Base-by-base conservation (phyloP, 108 stramenopile species). In the Nitzschia inconspicua region DNA sequence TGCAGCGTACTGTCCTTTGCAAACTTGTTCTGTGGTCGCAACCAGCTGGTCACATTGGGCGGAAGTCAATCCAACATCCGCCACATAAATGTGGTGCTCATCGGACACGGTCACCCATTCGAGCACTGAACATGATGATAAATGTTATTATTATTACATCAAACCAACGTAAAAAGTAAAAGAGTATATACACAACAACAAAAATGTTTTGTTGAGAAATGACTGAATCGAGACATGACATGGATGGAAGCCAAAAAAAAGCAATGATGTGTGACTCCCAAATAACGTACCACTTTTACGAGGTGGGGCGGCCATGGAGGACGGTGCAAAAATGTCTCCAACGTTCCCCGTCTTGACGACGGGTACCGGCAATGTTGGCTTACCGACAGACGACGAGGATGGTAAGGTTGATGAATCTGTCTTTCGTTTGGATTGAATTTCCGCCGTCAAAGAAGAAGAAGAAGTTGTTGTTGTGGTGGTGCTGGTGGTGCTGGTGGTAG, bases 1-100 rank as follows among this genome's bases (percentile, higher is more conserved):
- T 2, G 77, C 74, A 9, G 84, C 75, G 44, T 79, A 85, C 30
- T 76, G 72, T 11, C 83, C 83, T 0, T 67, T 57, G 62, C 78
- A 78, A 49, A 77, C 82, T 13, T 70, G 63, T 47, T 89, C 87
- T 19, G 84, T 77, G 6, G 57, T 48, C 27, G 56, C 43, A 8
- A 89, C 84, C 48, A 89, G 62, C 1, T 57, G 26, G 47, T 85
- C 73, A 47, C 87, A 89, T 54, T 81, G 47, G 5, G 29, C 24
- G 2, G 63, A 35, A 18, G 65, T 68, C 41, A 89, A 54, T 1
- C 79, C 87, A 34, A 75, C 64, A 65, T 89, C 87, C 13, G 62
- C 79, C 41, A 89, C 65, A 58, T 83, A 85, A 42, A 89, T 81
- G 16, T 76, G 44, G 26, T 75, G 72, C 31, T 84, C 76, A 40